These are phyloP conservation scores for Cytospora piceae DNA, from an alignment of 2,329 filamentous ascomycete species.

Conservation along the genomic window DNA sequence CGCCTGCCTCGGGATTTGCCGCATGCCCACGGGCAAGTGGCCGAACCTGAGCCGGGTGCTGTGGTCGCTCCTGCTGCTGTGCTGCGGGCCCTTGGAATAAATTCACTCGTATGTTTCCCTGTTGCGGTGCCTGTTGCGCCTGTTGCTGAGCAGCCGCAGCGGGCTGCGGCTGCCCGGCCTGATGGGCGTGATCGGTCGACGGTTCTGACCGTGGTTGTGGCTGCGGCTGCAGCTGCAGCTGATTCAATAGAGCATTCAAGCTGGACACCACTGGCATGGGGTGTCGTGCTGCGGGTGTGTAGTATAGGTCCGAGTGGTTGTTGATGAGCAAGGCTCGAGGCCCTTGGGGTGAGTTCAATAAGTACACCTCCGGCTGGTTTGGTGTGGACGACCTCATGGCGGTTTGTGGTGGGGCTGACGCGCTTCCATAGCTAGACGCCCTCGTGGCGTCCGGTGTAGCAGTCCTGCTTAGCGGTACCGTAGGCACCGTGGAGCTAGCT, in stretches of 20 bases:
- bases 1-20: slow-evolving; percentile 42
- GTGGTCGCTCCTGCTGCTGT: slow-evolving; percentile 15
- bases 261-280: slow-evolving; percentile 9
- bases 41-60: slow-evolving; percentile 21
- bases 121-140: slow-evolving; percentile 22
- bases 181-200: slow-evolving; percentile 20
- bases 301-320: slow-evolving; percentile 54
- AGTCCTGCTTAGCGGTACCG: slow-evolving; percentile 49
- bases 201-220: slow-evolving; percentile 36
- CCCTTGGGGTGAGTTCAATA: slow-evolving; percentile 63
- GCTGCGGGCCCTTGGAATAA: slow-evolving; percentile 15
- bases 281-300: slow-evolving; percentile 39
- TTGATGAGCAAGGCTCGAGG: slow-evolving; percentile 62
- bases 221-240: slow-evolving; percentile 30
- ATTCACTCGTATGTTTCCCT: slow-evolving; percentile 25
- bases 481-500: slow-evolving; percentile 43
- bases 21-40: slow-evolving; percentile 36
- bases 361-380: slow-evolving; percentile 57
- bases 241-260: slow-evolving; percentile 34
- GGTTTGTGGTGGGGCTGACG: slow-evolving; percentile 33
- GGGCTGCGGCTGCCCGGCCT: slow-evolving; percentile 33
- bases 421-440: slow-evolving; percentile 39
- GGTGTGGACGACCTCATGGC: slow-evolving; percentile 32
- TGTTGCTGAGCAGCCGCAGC: slow-evolving; percentile 17
- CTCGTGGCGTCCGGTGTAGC: slow-evolving; percentile 52